A percentile compares a stretch with the other conserved stretches of the same genome.
Conservation (phyloP, 306 rosid genomes). For the Chamaecrista fasciculata region DNA sequence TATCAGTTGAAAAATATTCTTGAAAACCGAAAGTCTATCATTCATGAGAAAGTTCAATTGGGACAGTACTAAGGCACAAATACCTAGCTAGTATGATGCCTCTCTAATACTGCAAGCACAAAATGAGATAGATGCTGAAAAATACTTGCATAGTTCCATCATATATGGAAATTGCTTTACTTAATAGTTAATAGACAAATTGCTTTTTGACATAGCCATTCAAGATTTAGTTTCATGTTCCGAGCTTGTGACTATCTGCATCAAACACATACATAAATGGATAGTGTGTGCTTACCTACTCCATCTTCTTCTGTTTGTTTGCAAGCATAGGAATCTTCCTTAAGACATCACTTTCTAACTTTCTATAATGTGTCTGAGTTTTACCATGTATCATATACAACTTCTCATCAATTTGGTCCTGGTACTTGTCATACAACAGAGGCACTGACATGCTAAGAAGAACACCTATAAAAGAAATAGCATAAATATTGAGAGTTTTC, state of each 20-base stretch:
- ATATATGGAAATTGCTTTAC: slow-evolving; percentile 20
- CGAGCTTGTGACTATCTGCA: slow-evolving; percentile 14
- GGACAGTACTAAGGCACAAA: not conserved
- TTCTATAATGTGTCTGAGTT: slow-evolving; percentile 54
- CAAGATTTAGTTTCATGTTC: not conserved
- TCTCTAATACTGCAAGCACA: slow-evolving; percentile 14
- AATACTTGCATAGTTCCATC: not conserved
- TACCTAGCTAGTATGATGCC: slow-evolving; percentile 2
- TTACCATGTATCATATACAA: slow-evolving; percentile 44
- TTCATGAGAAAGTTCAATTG: not conserved
- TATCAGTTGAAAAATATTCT: not conserved
- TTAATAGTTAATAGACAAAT: not conserved
- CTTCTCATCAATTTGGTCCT: slow-evolving; percentile 64
- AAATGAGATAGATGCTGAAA: slow-evolving; percentile 5
- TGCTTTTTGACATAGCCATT: slow-evolving; percentile 6
- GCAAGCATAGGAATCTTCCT: slow-evolving; percentile 59
- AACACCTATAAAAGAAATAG: slow-evolving; percentile 52
- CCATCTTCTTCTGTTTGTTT: slow-evolving; percentile 80
- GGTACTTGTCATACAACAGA: slow-evolving; percentile 80
- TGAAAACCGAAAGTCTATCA: not conserved
- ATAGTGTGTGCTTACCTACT: slow-evolving; percentile 47
- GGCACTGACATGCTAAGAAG: slow-evolving; percentile 85
- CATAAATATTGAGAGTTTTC: slow-evolving; percentile 12
- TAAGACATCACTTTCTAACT: slow-evolving; percentile 48
- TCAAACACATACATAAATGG: slow-evolving; percentile 22